phyloP scores from a whole-genome alignment of 352 stramenopile species.

The Globisporangium nodosum region DNA sequence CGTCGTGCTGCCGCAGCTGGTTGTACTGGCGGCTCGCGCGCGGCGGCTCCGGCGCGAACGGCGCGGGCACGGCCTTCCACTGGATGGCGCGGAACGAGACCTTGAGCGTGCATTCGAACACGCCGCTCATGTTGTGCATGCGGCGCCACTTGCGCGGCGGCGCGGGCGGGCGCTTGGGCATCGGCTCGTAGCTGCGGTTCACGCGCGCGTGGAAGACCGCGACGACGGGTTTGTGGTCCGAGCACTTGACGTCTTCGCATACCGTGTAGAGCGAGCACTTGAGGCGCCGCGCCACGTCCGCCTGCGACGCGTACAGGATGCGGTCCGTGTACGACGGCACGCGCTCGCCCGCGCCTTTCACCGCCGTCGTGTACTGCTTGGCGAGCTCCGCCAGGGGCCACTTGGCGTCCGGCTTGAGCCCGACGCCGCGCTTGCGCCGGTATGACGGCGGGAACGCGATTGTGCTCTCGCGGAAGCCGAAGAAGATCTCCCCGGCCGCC shows the following conservation, averaged over 20 bases:
- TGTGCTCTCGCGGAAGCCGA: slow-evolving; percentile 66
- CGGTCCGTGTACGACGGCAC: slow-evolving; percentile 89
- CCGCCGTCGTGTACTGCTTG: slow-evolving; percentile 50
- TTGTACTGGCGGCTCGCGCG: slow-evolving; percentile 6
- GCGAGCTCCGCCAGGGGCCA: slow-evolving; percentile 22
- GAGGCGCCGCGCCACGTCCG: slow-evolving; percentile 56
- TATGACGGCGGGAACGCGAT: slow-evolving; percentile 80
- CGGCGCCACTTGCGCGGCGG: slow-evolving; percentile 35
- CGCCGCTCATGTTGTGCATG: slow-evolving; percentile 42
- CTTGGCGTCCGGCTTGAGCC: slow-evolving; percentile 7
- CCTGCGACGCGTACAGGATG: slow-evolving; percentile 80
- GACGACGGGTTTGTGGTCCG: slow-evolving; percentile 82
- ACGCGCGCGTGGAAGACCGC: slow-evolving; percentile 67
- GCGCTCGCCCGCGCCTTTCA: slow-evolving; percentile 52
- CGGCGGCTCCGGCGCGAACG: slow-evolving; percentile 9
- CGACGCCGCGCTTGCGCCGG: slow-evolving; percentile 44
- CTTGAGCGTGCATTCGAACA: slow-evolving; percentile 50
- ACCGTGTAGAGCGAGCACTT: slow-evolving; percentile 65
- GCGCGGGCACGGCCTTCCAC: slow-evolving; percentile 36
- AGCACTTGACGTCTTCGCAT: slow-evolving; percentile 65
- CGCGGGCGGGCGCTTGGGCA: slow-evolving; percentile 36
- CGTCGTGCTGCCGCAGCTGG: neutral
- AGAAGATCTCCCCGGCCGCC: slow-evolving; percentile 49
- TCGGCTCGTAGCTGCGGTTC: slow-evolving; percentile 45
- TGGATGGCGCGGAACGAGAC: slow-evolving; percentile 45